phyloP scores from a whole-genome alignment of 371 early-diverging fungal genomes.

The Funneliformis caledonium region DNA sequence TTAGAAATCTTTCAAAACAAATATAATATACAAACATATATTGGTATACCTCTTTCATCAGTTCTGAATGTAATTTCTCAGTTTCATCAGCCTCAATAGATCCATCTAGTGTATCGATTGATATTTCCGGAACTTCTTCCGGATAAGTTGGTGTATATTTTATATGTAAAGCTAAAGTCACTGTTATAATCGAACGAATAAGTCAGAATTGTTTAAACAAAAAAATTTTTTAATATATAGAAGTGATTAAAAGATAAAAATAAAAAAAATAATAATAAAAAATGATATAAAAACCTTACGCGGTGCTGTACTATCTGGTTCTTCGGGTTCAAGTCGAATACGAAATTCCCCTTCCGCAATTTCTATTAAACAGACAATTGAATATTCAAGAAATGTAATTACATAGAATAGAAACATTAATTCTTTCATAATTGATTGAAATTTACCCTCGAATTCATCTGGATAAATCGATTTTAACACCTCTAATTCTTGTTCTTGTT shows the following conservation, averaged over 20 bases:
- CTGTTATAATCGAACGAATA: not conserved
- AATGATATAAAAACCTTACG: slow-evolving; percentile 20
- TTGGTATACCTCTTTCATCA: slow-evolving; percentile 54
- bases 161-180: slow-evolving; percentile 61
- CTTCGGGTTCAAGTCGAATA: slow-evolving; percentile 38
- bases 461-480: slow-evolving; percentile 92
- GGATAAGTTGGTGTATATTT: slow-evolving; percentile 89
- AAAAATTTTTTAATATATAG: too few species aligned
- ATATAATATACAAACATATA: not conserved
- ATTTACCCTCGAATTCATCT: slow-evolving; percentile 81
- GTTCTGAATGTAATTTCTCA: slow-evolving; percentile 52
- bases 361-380: slow-evolving; percentile 19
- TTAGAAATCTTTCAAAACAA: not conserved
- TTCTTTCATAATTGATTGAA: slow-evolving; percentile 23
- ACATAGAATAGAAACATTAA: too few species aligned
- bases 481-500: slow-evolving; percentile 88
- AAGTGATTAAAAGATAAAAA: too few species aligned
- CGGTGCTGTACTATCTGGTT: slow-evolving; percentile 31
- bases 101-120: slow-evolving; percentile 61
- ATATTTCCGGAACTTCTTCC: slow-evolving; percentile 77
- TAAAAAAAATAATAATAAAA: slow-evolving; percentile 2
- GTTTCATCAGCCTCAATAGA: slow-evolving; percentile 55
- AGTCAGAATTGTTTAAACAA: too few species aligned
- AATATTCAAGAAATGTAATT: too few species aligned
- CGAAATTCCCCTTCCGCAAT: slow-evolving; percentile 38